These are phyloP conservation scores for Pythium monospermum DNA, from an alignment of 352 stramenopile genomes.

Conservation along the genomic window DNA sequence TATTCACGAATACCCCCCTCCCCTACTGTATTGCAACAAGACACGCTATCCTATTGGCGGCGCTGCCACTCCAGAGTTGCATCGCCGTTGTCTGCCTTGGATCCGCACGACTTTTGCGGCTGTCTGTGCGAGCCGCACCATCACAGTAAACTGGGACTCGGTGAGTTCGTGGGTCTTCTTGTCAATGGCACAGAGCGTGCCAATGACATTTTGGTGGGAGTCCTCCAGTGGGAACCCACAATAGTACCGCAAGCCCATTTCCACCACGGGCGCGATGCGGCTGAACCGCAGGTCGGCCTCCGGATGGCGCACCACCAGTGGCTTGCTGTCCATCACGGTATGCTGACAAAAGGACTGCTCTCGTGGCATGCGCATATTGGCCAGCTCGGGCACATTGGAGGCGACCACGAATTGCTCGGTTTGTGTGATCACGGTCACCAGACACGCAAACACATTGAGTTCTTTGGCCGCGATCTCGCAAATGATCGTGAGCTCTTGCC, in stretches of 20 bases:
- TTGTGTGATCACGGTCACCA: conserved; percentile 54
- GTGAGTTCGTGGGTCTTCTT: conserved; percentile 33
- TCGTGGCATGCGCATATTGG: conserved; percentile 31
- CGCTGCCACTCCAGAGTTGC: too few species aligned
- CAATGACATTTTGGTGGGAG: conserved; percentile 40
- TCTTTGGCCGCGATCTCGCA: conserved; percentile 54
- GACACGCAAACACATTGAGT: conserved; percentile 41
- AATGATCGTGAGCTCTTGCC: conserved; percentile 64
- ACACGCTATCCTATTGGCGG: too few species aligned
- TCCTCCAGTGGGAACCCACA: conserved; percentile 49
- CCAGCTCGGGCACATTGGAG: conserved; percentile 30
- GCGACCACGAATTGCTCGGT: conserved; percentile 41
- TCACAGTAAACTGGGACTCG: conserved; percentile 40
- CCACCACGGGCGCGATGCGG: conserved; percentile 14
- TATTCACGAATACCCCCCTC: too few species aligned
- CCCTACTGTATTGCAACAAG: too few species aligned
- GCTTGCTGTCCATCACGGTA: conserved; percentile 48
- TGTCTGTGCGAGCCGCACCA: conserved; percentile 38
- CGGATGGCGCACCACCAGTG: conserved; percentile 45
- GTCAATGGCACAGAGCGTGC: conserved; percentile 32
- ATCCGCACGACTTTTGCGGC: conserved; percentile 34
- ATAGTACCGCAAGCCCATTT: conserved; percentile 53
- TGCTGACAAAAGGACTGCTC: conserved; percentile 36
- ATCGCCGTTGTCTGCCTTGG: conserved; percentile 10
- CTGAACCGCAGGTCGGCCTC: conserved; percentile 54